Base-by-base conservation (phyloP, 1,284 basidiomycete species). In the Cutaneotrichosporon arboriforme region DNA sequence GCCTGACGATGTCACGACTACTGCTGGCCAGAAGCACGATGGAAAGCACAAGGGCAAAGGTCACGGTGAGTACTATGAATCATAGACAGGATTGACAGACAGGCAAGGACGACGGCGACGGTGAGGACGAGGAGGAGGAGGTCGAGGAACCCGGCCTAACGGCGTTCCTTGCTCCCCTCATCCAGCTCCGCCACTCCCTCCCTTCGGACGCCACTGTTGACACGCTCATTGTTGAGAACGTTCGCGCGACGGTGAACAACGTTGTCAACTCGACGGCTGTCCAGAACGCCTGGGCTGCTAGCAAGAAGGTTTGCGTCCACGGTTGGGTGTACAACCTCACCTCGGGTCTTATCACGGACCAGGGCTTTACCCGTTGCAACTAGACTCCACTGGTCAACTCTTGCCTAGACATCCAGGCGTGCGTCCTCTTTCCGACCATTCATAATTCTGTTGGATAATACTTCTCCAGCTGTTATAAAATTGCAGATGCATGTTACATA, bases 241-340 rank as follows among this genome's bases (percentile, higher is more conserved):
- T 96, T 60, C 83, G 82, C 63, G 69, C 71, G 52, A 86, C 88
- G 53, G 88, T 97, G 17, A 76, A 80, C 56, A 87, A 87, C 68
- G 77, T 96, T 22, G 80, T 80, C 55, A 76, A 54, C 22, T 52
- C 49, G 17, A 31, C 37, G 1, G 57, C 84, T 3, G 80, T 97
- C 50, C 69, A 76, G 62, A 70, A 80, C 49, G 87, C 86, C 38
- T 94, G 90, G 90, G 79, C 76, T 31, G 69, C 78, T 48, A 81
- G 81, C 26, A 84, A 81, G 71, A 62, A 68, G 13, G 77, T 91
- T 39, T 81, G 77, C 70, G 81, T 92, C 9, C 88, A 93, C 65
- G 90, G 90, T 4, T 90, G 86, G 86, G 46, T 92, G 37, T 92
- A 89, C 70, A 83, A 89, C 51, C 72, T 92, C 53, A 81, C 78